Evolutionary conservation across 2,329 filamentous ascomycete species (phyloP), one percentile per base, ranked within the genome.

Genomic region (Penicillium sp.): DNA sequence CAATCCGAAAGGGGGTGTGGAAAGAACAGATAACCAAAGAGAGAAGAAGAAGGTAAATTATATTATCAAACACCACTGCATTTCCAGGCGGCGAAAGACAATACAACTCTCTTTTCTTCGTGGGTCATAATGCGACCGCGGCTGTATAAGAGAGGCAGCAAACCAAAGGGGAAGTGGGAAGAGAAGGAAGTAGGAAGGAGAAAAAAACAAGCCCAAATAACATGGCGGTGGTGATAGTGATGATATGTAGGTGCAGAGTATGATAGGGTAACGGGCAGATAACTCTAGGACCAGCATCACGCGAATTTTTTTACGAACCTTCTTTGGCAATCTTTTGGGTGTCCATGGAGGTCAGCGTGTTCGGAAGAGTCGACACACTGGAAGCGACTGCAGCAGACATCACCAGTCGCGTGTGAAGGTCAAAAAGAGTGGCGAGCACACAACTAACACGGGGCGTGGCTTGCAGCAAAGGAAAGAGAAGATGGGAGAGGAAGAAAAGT

Each of bases 371-470:
- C 52, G 78, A 74, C 52, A 70, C 69, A 58, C 73, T 72, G 58
- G 73, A 69, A 65, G 75, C 75, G 62, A 79, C 75, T 48, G 73
- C 73, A 68, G 77, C 75, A 70, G 78, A 78, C 77, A 79, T 79
- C 62, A 61, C 71, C 57, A 46, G 40, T 48, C 35, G 35, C 51
- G 35, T 38, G 51, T 11, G 19, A 53, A 59, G 52, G 63, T 48
- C 51, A 43, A 60, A 64, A 51, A 48, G 42, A 60, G 43, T 56
- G 53, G 65, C 62, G 64, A 63, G 59, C 64, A 58, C 58, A 61
- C 59, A 62, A 67, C 59, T 53, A 55, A 38, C 52, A 37, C 16
- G 30, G 48, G 30, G 48, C 64, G 58, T 66, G 57, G 61, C 60
- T 58, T 58, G 60, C 60, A 65, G 58, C 43, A 57, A 60, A 59